A percentile compares a stretch with the other conserved stretches of the same genome.
These are phyloP conservation scores for Hyphopichia pseudoburtonii DNA, from an alignment of 1,139 yeast species.

Conservation along the genomic window DNA sequence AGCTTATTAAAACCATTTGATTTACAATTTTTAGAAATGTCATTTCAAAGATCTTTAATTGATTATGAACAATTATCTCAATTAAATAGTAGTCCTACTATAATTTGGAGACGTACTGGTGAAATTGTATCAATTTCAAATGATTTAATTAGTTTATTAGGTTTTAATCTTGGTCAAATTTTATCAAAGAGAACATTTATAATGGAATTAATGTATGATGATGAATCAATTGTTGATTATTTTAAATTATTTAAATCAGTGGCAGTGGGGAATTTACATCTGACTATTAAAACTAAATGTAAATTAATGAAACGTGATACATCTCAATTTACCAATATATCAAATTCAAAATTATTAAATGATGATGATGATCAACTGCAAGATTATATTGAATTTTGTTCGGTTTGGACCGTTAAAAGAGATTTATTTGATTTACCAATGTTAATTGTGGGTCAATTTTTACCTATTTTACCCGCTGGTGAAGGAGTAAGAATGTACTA, in stretches of 20 bases:
- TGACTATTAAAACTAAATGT: constrained; percentile 50
- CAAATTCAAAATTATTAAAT: constrained; percentile 1
- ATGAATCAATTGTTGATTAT: constrained; percentile 44
- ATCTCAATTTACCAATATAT: not conserved
- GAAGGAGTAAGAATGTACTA: constrained; percentile 38
- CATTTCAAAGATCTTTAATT: constrained; percentile 65
- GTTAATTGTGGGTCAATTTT: constrained; percentile 48
- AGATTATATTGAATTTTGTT: constrained; percentile 50
- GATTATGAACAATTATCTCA: constrained; percentile 65
- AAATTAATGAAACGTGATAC: constrained; percentile 31
- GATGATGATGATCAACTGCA: constrained; percentile 7
- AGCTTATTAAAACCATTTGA: constrained; percentile 63
- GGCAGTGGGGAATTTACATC: constrained; percentile 51
- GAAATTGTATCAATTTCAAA: constrained; percentile 72
- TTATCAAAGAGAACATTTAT: constrained; percentile 54
- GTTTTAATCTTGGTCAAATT: constrained; percentile 48
- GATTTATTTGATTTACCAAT: constrained; percentile 88
- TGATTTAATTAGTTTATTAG: constrained; percentile 65
- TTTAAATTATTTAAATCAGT: constrained; percentile 48
- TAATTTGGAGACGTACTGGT: constrained; percentile 78
- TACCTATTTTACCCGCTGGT: constrained; percentile 45
- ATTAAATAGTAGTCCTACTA: constrained; percentile 63
- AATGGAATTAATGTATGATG: constrained; percentile 51
- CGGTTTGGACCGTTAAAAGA: constrained; percentile 70
- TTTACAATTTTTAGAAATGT: constrained; percentile 62